Evolutionary conservation across 805 yeast species (phyloP).

Genomic region (Ogataea trehalophila): DNA sequence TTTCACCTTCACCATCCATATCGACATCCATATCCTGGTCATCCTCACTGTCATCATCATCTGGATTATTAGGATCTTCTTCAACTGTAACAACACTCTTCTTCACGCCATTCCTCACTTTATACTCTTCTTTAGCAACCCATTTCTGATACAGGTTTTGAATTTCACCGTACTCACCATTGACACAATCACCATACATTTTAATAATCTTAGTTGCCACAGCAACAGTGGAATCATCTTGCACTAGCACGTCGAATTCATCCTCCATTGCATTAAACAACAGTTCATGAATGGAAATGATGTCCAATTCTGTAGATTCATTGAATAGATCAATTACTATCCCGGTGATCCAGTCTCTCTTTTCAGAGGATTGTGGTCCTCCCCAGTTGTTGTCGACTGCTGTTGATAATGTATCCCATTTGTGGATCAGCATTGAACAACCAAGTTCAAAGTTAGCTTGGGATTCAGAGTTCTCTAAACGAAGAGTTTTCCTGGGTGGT

Average conservation of each 20-base stretch:
- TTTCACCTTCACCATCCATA: slow-evolving; percentile 29
- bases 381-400: slow-evolving; percentile 97
- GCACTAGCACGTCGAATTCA: slow-evolving; percentile 85
- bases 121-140: slow-evolving; percentile 45
- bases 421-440: slow-evolving; percentile 82
- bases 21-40: slow-evolving; percentile 34
- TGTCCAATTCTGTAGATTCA: slow-evolving; percentile 60
- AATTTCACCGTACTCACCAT: slow-evolving; percentile 47
- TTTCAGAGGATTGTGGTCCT: slow-evolving; percentile 84
- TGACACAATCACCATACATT: slow-evolving; percentile 59
- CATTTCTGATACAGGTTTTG: slow-evolving; percentile 58
- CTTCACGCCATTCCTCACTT: slow-evolving; percentile 20
- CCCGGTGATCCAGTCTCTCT: slow-evolving; percentile 93
- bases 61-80: slow-evolving; percentile 64
- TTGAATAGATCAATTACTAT: slow-evolving; percentile 73
- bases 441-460: slow-evolving; percentile 91
- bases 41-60: slow-evolving; percentile 43
- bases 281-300: slow-evolving; percentile 77
- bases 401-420: slow-evolving; percentile 82
- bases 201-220: slow-evolving; percentile 65
- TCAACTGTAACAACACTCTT: slow-evolving; percentile 40
- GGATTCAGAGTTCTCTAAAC: slow-evolving; percentile 48
- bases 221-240: slow-evolving; percentile 80
- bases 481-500: slow-evolving; percentile 18
- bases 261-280: slow-evolving; percentile 87